phyloP scores from a whole-genome alignment of 2,329 filamentous ascomycete genomes.

The Cucurbitaria berberidis region DNA sequence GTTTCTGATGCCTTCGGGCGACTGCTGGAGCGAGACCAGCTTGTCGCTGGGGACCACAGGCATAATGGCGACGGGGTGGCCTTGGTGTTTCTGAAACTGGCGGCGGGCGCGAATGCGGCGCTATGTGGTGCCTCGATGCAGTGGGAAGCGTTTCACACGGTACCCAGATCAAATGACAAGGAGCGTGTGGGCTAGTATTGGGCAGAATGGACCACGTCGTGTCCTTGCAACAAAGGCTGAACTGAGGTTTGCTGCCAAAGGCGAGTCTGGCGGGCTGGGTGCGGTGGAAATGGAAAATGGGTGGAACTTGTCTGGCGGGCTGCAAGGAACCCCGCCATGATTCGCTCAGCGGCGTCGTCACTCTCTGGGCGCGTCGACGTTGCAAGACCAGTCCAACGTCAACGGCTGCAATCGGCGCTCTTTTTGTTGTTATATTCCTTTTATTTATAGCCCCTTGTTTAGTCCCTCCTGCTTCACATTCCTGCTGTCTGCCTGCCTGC shows the following conservation, averaged over 20 bases:
- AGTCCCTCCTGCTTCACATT: too few species aligned
- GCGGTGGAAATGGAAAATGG: slow-evolving; percentile 20
- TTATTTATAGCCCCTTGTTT: too few species aligned
- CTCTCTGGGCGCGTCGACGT: not conserved
- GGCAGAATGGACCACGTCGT: not conserved
- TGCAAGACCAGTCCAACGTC: not conserved
- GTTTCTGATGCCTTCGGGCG: slow-evolving; percentile 90
- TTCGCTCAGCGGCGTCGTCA: slow-evolving; percentile 7
- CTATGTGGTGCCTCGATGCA: not conserved
- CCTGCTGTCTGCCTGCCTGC: not conserved
- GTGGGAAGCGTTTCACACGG: slow-evolving; percentile 15
- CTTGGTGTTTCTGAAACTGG: not conserved
- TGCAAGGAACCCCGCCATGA: slow-evolving; percentile 2
- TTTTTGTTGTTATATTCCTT: too few species aligned
- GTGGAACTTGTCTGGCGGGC: slow-evolving; percentile 20
- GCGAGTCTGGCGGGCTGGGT: slow-evolving; percentile 21
- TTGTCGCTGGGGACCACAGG: slow-evolving; percentile 90
- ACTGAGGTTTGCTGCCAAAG: too few species aligned
- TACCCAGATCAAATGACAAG: slow-evolving; percentile 9
- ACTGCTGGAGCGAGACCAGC: slow-evolving; percentile 85
- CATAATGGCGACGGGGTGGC: slow-evolving; percentile 60
- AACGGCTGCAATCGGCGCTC: not conserved
- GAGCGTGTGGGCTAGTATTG: not conserved
- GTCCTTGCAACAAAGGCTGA: too few species aligned
- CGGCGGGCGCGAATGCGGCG: slow-evolving; percentile 1